These are phyloP conservation scores for Fusarium paranaense DNA, from an alignment of 2,329 filamentous ascomycete genomes.

Conservation along the genomic window DNA sequence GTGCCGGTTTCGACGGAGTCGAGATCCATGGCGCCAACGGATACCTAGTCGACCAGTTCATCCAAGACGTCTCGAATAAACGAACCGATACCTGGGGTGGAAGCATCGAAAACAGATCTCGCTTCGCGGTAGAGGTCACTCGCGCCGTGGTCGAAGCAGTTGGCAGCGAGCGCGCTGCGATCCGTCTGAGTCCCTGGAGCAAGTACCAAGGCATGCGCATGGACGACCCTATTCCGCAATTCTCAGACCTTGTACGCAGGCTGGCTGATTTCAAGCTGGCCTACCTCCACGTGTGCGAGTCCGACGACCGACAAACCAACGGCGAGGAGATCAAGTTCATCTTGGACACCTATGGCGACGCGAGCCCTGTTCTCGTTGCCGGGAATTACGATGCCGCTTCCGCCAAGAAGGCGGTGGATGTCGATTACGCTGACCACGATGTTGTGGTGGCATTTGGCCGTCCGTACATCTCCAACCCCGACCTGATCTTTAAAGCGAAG, in stretches of 20 bases:
- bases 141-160: slow-evolving; percentile 53
- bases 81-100: neutral
- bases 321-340: slow-evolving; percentile 47
- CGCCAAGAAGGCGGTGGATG: slow-evolving; percentile 45
- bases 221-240: slow-evolving; percentile 69
- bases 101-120: neutral
- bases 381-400: slow-evolving; percentile 47
- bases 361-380: slow-evolving; percentile 47
- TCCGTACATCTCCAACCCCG: slow-evolving; percentile 45
- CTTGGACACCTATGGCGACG: slow-evolving; percentile 44
- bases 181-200: slow-evolving; percentile 70
- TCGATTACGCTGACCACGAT: slow-evolving; percentile 40
- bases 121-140: slow-evolving; percentile 60
- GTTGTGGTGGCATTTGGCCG: slow-evolving; percentile 48
- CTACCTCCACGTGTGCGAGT: slow-evolving; percentile 72
- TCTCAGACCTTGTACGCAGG: slow-evolving; percentile 65
- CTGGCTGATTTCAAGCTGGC: slow-evolving; percentile 66
- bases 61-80: slow-evolving; percentile 43
- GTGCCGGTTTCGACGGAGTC: neutral
- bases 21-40: slow-evolving; percentile 6
- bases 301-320: slow-evolving; percentile 59
- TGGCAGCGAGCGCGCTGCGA: slow-evolving; percentile 63
- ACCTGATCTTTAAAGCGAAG: slow-evolving; percentile 35
- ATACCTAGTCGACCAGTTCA: neutral
- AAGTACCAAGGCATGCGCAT: slow-evolving; percentile 73